A percentile compares a stretch with the other conserved stretches of the same genome.
These are phyloP conservation scores for Sambucus nigra DNA, from an alignment of 129 eudicot species.

Conservation along the genomic window DNA sequence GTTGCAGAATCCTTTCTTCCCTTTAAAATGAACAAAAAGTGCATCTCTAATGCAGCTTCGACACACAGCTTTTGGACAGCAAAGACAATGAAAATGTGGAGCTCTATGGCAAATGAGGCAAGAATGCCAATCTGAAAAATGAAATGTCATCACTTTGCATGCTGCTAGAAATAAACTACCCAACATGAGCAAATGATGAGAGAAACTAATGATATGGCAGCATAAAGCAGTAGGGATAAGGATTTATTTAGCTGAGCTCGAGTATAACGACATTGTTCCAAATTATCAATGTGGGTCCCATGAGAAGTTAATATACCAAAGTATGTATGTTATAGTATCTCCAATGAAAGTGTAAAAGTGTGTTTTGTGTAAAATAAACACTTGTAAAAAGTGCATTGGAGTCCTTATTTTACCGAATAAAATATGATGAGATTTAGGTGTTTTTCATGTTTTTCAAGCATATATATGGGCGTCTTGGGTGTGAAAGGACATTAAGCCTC, in stretches of 20 bases:
- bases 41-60: constrained; percentile 31
- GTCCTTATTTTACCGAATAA: too few relatives aligned
- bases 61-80: constrained; percentile 67
- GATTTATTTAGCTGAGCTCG: neutral
- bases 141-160: neutral
- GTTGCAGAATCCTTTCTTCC: constrained; percentile 66
- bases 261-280: neutral
- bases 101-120: constrained; percentile 37
- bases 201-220: neutral
- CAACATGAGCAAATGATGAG: neutral
- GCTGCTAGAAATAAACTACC: neutral
- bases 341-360: too few relatives aligned
- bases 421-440: too few relatives aligned
- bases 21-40: constrained; percentile 40
- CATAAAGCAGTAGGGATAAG: neutral
- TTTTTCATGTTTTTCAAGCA: too few relatives aligned
- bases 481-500: too few relatives aligned
- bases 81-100: constrained; percentile 41
- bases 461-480: too few relatives aligned
- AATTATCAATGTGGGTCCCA: too few relatives aligned
- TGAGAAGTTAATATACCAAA: too few relatives aligned
- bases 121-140: constrained; percentile 50
- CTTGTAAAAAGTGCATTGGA: too few relatives aligned
- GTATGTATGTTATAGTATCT: too few relatives aligned
- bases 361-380: too few relatives aligned